A percentile compares a stretch with the other conserved stretches of the same genome.
Conservation (phyloP, 1,284 basidiomycete genomes). For the Leccinum solheimii region DNA sequence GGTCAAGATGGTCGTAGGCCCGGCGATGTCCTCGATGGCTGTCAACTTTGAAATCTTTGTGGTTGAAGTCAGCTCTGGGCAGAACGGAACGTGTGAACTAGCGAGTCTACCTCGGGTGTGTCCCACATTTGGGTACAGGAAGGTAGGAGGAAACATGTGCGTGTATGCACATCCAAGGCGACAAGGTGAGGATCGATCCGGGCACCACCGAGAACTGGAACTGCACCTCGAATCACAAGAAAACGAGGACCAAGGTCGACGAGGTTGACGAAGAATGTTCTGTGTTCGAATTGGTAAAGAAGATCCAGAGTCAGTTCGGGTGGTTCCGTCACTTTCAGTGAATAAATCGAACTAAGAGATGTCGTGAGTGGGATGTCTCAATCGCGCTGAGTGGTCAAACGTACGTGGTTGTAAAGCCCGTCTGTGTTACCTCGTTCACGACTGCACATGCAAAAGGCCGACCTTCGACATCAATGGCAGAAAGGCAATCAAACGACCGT, state of each 20-base stretch:
- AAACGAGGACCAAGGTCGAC: slow-evolving; percentile 21
- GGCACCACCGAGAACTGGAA: not conserved
- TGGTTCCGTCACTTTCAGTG: slow-evolving; percentile 3
- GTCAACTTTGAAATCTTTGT: slow-evolving; percentile 1
- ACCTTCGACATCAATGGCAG: slow-evolving; percentile 20
- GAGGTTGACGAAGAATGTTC: not conserved
- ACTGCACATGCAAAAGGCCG: slow-evolving; percentile 20
- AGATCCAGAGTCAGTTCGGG: slow-evolving; percentile 16
- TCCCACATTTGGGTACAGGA: slow-evolving; percentile 5
- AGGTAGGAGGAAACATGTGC: slow-evolving; percentile 6
- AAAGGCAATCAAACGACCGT: slow-evolving; percentile 14
- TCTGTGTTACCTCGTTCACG: slow-evolving; percentile 3
- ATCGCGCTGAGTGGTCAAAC: not conserved
- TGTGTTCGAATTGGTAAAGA: slow-evolving; percentile 12
- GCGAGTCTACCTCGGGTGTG: slow-evolving; percentile 1
- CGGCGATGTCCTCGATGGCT: not conserved
- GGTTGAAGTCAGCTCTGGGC: not conserved
- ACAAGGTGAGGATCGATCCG: slow-evolving; percentile 6
- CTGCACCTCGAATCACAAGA: slow-evolving; percentile 8
- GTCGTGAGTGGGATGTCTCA: not conserved
- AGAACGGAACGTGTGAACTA: not conserved
- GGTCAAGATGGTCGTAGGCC: not conserved
- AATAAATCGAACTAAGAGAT: slow-evolving; percentile 15
- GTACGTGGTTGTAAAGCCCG: slow-evolving; percentile 1
- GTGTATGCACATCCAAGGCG: slow-evolving; percentile 19